Evolutionary conservation across 257 asterid genomes (phyloP).

Genomic region (Capsicum pubescens): DNA sequence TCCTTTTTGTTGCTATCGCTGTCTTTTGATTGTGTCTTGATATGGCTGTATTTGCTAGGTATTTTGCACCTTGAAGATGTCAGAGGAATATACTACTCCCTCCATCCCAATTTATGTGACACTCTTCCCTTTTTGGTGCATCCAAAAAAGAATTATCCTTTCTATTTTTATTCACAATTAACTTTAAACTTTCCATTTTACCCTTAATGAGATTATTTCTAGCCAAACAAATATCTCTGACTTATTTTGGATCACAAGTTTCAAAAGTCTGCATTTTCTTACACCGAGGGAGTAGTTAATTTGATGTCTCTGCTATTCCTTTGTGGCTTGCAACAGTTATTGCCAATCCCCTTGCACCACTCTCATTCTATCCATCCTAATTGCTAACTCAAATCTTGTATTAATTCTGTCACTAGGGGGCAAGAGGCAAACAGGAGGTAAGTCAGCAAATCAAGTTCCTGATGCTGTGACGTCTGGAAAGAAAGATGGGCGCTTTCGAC

Average conservation of each 20-base stretch:
- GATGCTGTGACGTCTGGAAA: constrained; percentile 50
- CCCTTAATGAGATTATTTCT: not conserved
- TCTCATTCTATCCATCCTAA: not conserved
- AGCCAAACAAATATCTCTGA: not conserved
- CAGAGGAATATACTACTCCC: not conserved
- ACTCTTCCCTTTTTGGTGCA: not conserved
- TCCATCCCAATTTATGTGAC: not conserved
- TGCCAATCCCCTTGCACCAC: not conserved
- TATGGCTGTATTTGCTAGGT: constrained; percentile 9
- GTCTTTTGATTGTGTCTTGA: constrained; percentile 11
- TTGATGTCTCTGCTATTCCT: constrained; percentile 22
- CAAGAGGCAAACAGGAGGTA: constrained; percentile 52
- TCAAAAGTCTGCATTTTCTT: not conserved
- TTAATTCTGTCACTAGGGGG: constrained; percentile 42
- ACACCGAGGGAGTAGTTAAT: not conserved
- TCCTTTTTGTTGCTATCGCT: not conserved
- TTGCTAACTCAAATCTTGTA: not conserved
- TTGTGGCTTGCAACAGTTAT: constrained; percentile 12
- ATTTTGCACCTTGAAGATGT: not conserved
- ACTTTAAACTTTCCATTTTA: not conserved
- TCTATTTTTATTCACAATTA: not conserved
- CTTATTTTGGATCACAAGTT: not conserved
- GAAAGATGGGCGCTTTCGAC: constrained; percentile 65
- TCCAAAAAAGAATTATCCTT: not conserved
- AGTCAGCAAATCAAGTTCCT: constrained; percentile 47